Evolutionary conservation across 371 early-diverging fungal genomes (phyloP).

Genomic region (Sporodiniella umbellata): DNA sequence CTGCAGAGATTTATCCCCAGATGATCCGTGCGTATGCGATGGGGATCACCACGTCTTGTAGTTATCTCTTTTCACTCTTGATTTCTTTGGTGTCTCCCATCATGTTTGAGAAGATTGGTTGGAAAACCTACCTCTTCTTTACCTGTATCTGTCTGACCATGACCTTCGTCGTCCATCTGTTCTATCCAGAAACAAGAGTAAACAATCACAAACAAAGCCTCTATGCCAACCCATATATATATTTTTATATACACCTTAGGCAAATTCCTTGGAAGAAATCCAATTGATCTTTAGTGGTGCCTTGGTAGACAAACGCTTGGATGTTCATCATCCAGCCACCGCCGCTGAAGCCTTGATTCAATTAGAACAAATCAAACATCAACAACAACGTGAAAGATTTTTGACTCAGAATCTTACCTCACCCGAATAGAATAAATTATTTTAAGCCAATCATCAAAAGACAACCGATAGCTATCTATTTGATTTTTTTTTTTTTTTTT

Average conservation of each 20-base stretch:
- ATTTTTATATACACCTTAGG: constrained; percentile 20
- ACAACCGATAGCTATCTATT: neutral
- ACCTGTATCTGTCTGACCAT: constrained; percentile 53
- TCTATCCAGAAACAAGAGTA: constrained; percentile 84
- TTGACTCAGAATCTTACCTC: constrained; percentile 2
- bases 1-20: constrained; percentile 56
- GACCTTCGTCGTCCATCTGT: constrained; percentile 57
- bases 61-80: constrained; percentile 77
- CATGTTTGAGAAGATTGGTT: constrained; percentile 53
- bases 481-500: neutral
- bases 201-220: constrained; percentile 48
- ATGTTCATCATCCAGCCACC: constrained; percentile 51
- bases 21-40: constrained; percentile 76
- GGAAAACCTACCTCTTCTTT: constrained; percentile 63
- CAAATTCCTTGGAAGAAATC: constrained; percentile 42
- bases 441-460: neutral
- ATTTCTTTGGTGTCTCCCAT: constrained; percentile 58
- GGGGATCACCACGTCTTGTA: constrained; percentile 79
- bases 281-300: constrained; percentile 50
- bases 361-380: constrained; percentile 22
- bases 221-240: neutral
- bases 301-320: constrained; percentile 33
- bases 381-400: constrained; percentile 10
- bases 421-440: neutral
- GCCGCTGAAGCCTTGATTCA: constrained; percentile 40